These are phyloP conservation scores for Apostasia shenzhenica DNA, from an alignment of 106 monocot species.

Conservation along the genomic window DNA sequence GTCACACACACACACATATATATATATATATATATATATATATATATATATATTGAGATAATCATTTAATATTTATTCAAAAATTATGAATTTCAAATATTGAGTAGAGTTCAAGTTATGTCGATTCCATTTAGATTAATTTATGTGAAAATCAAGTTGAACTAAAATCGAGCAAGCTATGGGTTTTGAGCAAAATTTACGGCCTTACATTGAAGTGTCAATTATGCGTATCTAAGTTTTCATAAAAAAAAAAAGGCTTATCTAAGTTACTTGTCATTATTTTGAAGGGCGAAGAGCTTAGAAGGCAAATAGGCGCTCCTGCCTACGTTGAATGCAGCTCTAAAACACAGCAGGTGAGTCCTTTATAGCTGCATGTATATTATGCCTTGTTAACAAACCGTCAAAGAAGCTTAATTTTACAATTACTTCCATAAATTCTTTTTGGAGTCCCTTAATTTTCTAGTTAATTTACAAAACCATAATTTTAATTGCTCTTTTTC, in stretches of 20 bases:
- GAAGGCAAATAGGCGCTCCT: conserved; percentile 33
- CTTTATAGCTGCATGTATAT: neutral
- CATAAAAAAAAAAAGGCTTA: too few species aligned
- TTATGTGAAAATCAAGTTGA: too few species aligned
- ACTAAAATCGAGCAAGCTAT: too few species aligned
- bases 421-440: neutral
- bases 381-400: too few species aligned
- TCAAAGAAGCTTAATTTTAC: neutral
- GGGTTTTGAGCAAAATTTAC: too few species aligned
- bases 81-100: too few species aligned
- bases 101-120: too few species aligned
- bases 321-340: conserved; percentile 46
- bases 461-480: neutral
- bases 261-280: neutral
- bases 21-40: too few species aligned
- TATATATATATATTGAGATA: too few species aligned
- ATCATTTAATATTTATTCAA: too few species aligned
- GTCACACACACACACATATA: too few species aligned
- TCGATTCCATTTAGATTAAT: too few species aligned
- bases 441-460: neutral
- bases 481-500: neutral
- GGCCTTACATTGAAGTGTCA: neutral
- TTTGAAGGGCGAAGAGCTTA: conserved; percentile 38
- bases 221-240: neutral
- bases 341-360: conserved; percentile 40